These are phyloP conservation scores for Decorospora gaudefroyi DNA, from an alignment of 2,329 filamentous ascomycete genomes.

Conservation along the genomic window DNA sequence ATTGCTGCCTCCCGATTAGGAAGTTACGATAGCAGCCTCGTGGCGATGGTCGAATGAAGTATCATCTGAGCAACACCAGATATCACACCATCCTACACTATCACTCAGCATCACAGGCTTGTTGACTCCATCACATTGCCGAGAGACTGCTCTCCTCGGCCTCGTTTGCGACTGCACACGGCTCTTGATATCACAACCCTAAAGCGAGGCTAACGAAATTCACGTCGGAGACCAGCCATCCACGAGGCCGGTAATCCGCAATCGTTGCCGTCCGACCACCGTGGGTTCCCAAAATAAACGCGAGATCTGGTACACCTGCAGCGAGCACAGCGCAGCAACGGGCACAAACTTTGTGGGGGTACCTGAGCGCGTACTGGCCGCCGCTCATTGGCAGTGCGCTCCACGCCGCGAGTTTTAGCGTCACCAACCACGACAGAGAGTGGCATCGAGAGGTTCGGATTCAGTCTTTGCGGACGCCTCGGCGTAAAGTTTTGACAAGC, in stretches of 20 bases:
- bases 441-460: constrained; percentile 28
- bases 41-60: not conserved
- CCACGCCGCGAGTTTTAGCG: constrained; percentile 25
- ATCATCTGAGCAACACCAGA: too few relatives aligned
- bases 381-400: constrained; percentile 34
- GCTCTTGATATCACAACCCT: constrained; percentile 33
- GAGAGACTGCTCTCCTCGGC: constrained; percentile 13
- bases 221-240: constrained; percentile 13
- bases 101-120: constrained; percentile 17
- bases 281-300: constrained; percentile 34
- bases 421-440: constrained; percentile 43
- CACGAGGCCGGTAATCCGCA: constrained; percentile 19
- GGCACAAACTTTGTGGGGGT: constrained; percentile 25
- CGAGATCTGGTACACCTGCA: constrained; percentile 25
- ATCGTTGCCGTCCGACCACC: constrained; percentile 8
- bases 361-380: constrained; percentile 37
- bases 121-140: constrained; percentile 14
- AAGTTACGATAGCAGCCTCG: constrained; percentile 12
- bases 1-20: constrained; percentile 15
- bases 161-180: constrained; percentile 28
- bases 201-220: constrained; percentile 27
- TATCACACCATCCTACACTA: constrained; percentile 13
- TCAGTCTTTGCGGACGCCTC: constrained; percentile 33
- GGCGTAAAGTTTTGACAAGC: constrained; percentile 35
- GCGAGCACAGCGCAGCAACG: constrained; percentile 26